phyloP scores from a whole-genome alignment of 768 basidiomycete species.

The Tylopilus balloui region DNA sequence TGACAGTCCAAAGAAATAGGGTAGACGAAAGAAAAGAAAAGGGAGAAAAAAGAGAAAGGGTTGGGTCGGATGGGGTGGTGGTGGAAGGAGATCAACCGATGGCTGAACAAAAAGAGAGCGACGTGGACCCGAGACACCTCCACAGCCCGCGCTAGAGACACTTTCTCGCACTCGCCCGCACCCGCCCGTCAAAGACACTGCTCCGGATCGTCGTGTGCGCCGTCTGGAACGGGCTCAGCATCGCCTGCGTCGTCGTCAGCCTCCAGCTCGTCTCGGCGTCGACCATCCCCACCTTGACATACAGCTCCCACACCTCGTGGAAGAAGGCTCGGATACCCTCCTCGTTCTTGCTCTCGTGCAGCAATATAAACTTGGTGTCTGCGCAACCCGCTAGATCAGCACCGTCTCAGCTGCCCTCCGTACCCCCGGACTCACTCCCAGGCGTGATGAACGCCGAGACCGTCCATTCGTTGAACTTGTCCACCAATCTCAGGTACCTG shows the following conservation, averaged over 20 bases:
- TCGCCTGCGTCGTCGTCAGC: constrained; percentile 49
- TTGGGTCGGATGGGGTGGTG: background rate
- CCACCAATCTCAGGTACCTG: constrained; percentile 94
- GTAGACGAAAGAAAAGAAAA: constrained; percentile 11
- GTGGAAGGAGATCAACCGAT: constrained; percentile 7
- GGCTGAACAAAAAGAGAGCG: constrained; percentile 19
- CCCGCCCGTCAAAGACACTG: constrained; percentile 73
- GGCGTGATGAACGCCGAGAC: constrained; percentile 95
- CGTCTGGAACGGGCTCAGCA: constrained; percentile 95
- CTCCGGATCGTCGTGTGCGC: constrained; percentile 82
- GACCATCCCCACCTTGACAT: constrained; percentile 72
- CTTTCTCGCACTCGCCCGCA: constrained; percentile 84
- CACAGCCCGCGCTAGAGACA: constrained; percentile 44
- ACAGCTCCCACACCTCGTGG: constrained; percentile 94
- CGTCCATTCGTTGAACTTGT: constrained; percentile 99
- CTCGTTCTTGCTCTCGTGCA: constrained; percentile 96
- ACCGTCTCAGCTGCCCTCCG: background rate
- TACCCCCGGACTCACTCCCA: constrained; percentile 60
- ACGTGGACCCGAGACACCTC: constrained; percentile 14
- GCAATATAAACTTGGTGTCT: constrained; percentile 94
- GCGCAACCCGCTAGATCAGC: constrained; percentile 6
- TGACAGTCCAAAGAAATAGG: constrained; percentile 5
- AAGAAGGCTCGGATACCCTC: constrained; percentile 94
- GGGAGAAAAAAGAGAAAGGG: constrained; percentile 5
- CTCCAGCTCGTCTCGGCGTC: background rate